Percentiles rank a stretch among this genome's conserved stretches.
Evolutionary conservation across 306 rosid species (phyloP).

Genomic region (Sindora glabra): DNA sequence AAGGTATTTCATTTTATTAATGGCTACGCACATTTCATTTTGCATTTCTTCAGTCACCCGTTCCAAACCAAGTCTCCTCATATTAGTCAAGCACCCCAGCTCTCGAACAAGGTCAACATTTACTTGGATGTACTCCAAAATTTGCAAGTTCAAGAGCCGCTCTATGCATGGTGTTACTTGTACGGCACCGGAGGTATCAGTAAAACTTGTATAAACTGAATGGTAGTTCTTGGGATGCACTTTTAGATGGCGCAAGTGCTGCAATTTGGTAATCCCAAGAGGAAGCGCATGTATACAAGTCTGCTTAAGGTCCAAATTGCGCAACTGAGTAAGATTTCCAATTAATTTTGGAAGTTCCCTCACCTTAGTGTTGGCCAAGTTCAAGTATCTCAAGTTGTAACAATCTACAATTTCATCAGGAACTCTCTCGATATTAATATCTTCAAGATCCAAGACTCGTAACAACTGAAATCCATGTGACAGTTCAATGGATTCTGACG

Average conservation of each 20-base stretch:
- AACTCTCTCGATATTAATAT: too few relatives aligned
- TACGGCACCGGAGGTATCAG: background rate
- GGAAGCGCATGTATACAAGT: background rate
- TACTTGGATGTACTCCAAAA: background rate
- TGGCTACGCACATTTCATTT: too few relatives aligned
- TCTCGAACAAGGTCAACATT: too few relatives aligned
- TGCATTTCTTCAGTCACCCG: too few relatives aligned
- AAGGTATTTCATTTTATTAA: too few relatives aligned
- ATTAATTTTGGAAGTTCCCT: constrained; percentile 16
- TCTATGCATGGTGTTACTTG: background rate
- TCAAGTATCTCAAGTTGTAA: constrained; percentile 9
- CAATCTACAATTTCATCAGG: background rate
- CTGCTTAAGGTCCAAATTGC: background rate
- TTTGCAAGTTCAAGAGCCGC: background rate
- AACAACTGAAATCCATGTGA: background rate
- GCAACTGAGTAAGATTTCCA: constrained; percentile 13
- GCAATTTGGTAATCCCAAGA: background rate
- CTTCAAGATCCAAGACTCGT: background rate
- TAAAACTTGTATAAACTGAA: background rate
- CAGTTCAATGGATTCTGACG: background rate
- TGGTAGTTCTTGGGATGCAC: background rate
- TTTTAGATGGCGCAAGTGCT: background rate
- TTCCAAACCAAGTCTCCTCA: too few relatives aligned
- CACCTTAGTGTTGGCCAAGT: background rate
- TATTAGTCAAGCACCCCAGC: too few relatives aligned